Percentiles rank a stretch among this genome's conserved stretches.
Conservation (phyloP, 2,329 filamentous ascomycete species). For the Raffaelea arxii region DNA sequence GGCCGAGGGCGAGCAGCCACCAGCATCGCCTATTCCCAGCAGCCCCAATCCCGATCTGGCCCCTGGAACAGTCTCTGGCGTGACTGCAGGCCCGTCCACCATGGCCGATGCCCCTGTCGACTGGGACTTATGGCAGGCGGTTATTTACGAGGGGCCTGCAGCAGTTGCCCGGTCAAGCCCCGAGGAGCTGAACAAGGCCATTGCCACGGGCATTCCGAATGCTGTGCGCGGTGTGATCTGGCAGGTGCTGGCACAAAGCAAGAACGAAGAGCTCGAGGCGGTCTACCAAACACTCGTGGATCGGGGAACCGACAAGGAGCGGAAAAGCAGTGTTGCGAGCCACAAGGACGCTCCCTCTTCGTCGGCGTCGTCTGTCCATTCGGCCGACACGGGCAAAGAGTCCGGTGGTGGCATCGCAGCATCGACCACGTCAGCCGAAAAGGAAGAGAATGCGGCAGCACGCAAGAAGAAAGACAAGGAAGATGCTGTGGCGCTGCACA, state of each 20-base stretch:
- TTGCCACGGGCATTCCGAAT: slow-evolving; percentile 85
- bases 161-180: slow-evolving; percentile 81
- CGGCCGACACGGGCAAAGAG: slow-evolving; percentile 55
- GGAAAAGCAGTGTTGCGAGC: slow-evolving; percentile 43
- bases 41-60: slow-evolving; percentile 62
- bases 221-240: slow-evolving; percentile 97
- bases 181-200: slow-evolving; percentile 81
- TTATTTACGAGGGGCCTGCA: slow-evolving; percentile 88
- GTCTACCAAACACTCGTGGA: slow-evolving; percentile 76
- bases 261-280: slow-evolving; percentile 78
- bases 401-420: background rate
- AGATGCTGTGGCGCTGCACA: slow-evolving; percentile 62
- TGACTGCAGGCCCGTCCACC: slow-evolving; percentile 64
- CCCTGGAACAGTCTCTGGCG: slow-evolving; percentile 77
- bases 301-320: slow-evolving; percentile 69
- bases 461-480: slow-evolving; percentile 72
- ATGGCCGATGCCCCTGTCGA: slow-evolving; percentile 65
- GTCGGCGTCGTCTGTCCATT: slow-evolving; percentile 77
- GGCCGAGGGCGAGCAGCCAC: slow-evolving; percentile 13
- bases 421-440: slow-evolving; percentile 42
- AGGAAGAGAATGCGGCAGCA: slow-evolving; percentile 57
- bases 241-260: slow-evolving; percentile 94
- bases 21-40: slow-evolving; percentile 44
- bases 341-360: slow-evolving; percentile 60
- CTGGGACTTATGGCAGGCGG: slow-evolving; percentile 95